These are phyloP conservation scores for Barbatosphaeria neglecta DNA, from an alignment of 495 filamentous ascomycete species.

Conservation along the genomic window DNA sequence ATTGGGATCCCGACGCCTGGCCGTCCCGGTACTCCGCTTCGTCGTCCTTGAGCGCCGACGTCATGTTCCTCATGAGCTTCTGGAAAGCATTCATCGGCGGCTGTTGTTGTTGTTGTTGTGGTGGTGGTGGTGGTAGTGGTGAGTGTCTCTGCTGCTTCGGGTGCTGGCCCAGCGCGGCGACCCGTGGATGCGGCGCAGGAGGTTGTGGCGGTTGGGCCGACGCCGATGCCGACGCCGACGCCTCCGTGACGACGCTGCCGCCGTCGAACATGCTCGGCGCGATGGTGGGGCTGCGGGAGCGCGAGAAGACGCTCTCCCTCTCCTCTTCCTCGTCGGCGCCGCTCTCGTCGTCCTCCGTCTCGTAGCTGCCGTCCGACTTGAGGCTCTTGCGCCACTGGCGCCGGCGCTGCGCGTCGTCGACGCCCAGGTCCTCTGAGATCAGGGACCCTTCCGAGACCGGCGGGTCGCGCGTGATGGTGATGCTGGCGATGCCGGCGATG, in stretches of 20 bases:
- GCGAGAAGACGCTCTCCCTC: conserved; percentile 53
- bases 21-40: conserved; percentile 6
- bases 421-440: conserved; percentile 40
- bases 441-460: conserved; percentile 13
- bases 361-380: conserved; percentile 26
- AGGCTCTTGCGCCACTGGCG: conserved; percentile 41
- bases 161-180: conserved; percentile 1
- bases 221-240: too few relatives aligned
- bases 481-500: conserved; percentile 21
- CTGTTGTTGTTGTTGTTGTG: conserved; percentile 4
- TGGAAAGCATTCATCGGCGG: conserved; percentile 36
- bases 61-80: conserved; percentile 37
- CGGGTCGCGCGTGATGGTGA: conserved; percentile 8
- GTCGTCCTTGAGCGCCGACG: conserved; percentile 9
- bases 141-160: too few relatives aligned
- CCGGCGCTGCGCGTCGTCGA: conserved; percentile 37
- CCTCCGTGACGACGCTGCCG: conserved; percentile 4
- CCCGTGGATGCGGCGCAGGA: not conserved
- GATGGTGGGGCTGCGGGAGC: conserved; percentile 43
- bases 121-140: too few relatives aligned
- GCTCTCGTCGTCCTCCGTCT: conserved; percentile 44
- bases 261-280: conserved; percentile 18
- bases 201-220: not conserved
- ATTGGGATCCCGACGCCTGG: too few relatives aligned
- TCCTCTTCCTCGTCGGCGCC: conserved; percentile 45